Evolutionary conservation across 2,329 filamentous ascomycete genomes (phyloP), one percentile per base, ranked within the genome.

Genomic region (Xylariomycetidae sp.): DNA sequence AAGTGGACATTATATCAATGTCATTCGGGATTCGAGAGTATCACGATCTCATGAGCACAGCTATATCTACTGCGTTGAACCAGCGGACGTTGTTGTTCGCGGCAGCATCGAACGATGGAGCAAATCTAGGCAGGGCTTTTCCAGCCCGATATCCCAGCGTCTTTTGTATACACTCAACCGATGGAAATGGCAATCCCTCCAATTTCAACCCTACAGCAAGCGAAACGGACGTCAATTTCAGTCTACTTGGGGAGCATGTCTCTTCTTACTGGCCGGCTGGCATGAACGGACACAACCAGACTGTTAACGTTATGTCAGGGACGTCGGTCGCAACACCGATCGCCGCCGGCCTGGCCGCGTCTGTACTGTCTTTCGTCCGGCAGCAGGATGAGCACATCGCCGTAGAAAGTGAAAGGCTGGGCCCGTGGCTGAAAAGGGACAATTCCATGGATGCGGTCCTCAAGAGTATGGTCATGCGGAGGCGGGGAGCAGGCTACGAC

Each of bases 1-100:
- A 36, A 2, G 34, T 32, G 3, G 29, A 36, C 10, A 32, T 36
- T 27, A 36, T 36, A 27, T 36, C 34, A 3, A 36, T 36, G 34
- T 36, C 34, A 12, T 36, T 36, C 9, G 34, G 34, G 1, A 27
- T 32, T 9, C 18, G 23, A 7, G 28, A 31, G 23, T 22, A 35
- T 12, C 4, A 22, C 10, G 28, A 35, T 4, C 10, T 25, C 5
- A 31, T 31, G 3, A 26, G 23, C 5, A 25, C 18, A 13, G 18
- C 28, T 2, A 30, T 35, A 15, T 20, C 28, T 1, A 35, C 26
- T 13, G 34, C 34, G 4, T 2, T 18, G n/a, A 4, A 31, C 10
- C 22, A 8, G 9, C 13, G 19, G 13, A 31, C 22, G 2, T 6
- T 35, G 8, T 13, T 35, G 17, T 35, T 35, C 12, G 34, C 34